Percentiles rank a stretch among this genome's conserved stretches.
Evolutionary conservation across 768 basidiomycete genomes (phyloP).

Genomic region (Pleurotus tuoliensis): DNA sequence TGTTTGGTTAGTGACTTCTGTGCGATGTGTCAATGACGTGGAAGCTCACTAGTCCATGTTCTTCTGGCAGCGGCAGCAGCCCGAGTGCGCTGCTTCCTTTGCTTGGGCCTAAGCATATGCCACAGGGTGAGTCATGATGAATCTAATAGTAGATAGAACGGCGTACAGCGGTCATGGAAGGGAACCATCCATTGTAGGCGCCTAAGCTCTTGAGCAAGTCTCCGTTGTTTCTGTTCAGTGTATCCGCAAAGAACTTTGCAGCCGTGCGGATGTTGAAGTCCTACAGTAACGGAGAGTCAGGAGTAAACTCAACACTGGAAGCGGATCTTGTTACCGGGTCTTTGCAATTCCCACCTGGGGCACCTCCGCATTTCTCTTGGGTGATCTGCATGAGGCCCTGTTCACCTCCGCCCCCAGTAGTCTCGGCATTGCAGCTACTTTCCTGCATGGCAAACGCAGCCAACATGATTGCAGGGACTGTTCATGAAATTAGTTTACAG

Average conservation of each 20-base stretch:
- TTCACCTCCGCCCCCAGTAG: slow-evolving; percentile 74
- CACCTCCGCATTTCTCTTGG: slow-evolving; percentile 66
- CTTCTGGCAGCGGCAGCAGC: slow-evolving; percentile 72
- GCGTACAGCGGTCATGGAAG: slow-evolving; percentile 55
- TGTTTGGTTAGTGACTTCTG: slow-evolving; percentile 6
- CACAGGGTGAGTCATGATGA: too few relatives aligned
- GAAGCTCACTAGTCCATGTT: slow-evolving; percentile 79
- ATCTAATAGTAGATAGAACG: too few relatives aligned
- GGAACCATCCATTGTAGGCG: slow-evolving; percentile 72
- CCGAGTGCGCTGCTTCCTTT: slow-evolving; percentile 48
- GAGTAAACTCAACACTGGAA: background rate
- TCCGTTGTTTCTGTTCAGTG: slow-evolving; percentile 44
- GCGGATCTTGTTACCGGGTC: slow-evolving; percentile 33
- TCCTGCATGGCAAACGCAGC: slow-evolving; percentile 92
- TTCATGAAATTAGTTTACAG: background rate
- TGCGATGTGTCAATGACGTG: background rate
- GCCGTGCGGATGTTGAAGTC: slow-evolving; percentile 72
- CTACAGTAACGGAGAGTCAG: slow-evolving; percentile 25
- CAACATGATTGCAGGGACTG: slow-evolving; percentile 68
- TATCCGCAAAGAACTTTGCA: slow-evolving; percentile 53
- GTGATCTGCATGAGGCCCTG: slow-evolving; percentile 88
- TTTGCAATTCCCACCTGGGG: slow-evolving; percentile 43
- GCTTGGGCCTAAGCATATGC: slow-evolving; percentile 38
- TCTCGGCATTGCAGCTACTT: slow-evolving; percentile 58
- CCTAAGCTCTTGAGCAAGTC: slow-evolving; percentile 60